phyloP scores from a whole-genome alignment of 441 rosid species.

The Eutrema salsugineum region DNA sequence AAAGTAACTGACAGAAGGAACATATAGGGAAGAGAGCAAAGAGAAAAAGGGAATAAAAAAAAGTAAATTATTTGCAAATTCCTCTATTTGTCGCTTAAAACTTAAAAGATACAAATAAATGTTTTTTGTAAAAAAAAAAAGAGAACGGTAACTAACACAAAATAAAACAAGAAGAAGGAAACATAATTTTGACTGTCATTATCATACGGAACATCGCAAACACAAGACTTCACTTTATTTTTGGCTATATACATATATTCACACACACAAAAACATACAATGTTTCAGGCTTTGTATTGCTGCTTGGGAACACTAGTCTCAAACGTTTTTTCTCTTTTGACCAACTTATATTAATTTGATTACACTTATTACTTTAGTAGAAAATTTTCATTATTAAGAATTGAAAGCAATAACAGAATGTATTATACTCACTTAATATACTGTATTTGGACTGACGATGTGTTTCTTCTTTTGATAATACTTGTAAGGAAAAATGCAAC shows the following conservation, averaged over 20 bases:
- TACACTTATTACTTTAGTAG: neutral
- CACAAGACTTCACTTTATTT: slow-evolving; percentile 28
- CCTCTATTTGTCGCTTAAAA: slow-evolving; percentile 11
- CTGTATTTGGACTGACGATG: neutral
- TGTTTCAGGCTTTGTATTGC: slow-evolving; percentile 74
- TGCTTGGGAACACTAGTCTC: slow-evolving; percentile 58
- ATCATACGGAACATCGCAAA: slow-evolving; percentile 29
- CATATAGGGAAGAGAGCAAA: slow-evolving; percentile 28
- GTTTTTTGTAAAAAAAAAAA: slow-evolving; percentile 23
- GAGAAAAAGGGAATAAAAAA: neutral
- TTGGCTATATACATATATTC: slow-evolving; percentile 36
- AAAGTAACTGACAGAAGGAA: slow-evolving; percentile 32
- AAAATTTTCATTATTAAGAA: neutral
- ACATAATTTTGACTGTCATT: slow-evolving; percentile 34
- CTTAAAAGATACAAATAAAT: neutral
- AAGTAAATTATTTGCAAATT: neutral
- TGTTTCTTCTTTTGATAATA: neutral
- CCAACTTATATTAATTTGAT: slow-evolving; percentile 12
- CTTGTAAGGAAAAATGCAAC: neutral
- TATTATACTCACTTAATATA: neutral
- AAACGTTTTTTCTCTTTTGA: slow-evolving; percentile 5
- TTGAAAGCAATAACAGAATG: neutral
- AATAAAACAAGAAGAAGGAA: slow-evolving; percentile 24
- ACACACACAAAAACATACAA: slow-evolving; percentile 44
- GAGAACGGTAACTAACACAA: slow-evolving; percentile 44